A percentile compares a stretch with the other conserved stretches of the same genome.
phyloP scores from a whole-genome alignment of 1,284 basidiomycete genomes.

The Moniliella sp. region DNA sequence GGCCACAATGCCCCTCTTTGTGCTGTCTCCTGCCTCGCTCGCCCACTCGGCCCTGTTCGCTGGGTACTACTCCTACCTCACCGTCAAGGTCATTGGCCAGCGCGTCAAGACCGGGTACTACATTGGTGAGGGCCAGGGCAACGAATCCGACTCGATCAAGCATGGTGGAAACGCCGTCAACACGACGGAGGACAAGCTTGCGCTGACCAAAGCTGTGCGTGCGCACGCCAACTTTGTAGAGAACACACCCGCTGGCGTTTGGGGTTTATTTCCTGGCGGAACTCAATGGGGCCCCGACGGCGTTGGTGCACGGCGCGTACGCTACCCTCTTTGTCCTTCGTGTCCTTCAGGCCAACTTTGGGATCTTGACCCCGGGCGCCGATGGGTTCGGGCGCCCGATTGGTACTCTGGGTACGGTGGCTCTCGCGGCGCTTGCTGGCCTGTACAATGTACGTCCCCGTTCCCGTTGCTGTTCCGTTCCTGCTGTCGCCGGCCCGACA shows the following conservation, averaged over 20 bases:
- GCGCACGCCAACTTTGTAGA: conserved; percentile 29
- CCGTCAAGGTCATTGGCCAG: conserved; percentile 13
- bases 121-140: conserved; percentile 10
- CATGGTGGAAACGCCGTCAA: conserved; percentile 5
- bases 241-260: conserved; percentile 24
- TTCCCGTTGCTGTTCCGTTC: not conserved
- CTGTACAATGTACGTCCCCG: conserved; percentile 27
- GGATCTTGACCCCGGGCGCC: conserved; percentile 8
- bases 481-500: not conserved
- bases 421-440: conserved; percentile 17
- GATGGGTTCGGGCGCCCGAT: conserved; percentile 9
- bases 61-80: conserved; percentile 28
- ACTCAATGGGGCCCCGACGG: conserved; percentile 32
- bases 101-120: conserved; percentile 19
- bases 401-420: conserved; percentile 13
- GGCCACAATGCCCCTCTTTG: conserved; percentile 32
- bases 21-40: conserved; percentile 28
- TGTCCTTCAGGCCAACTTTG: conserved; percentile 19
- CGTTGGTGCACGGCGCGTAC: conserved; percentile 28
- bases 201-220: conserved; percentile 17
- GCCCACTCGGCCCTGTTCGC: conserved; percentile 32
- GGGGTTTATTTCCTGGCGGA: conserved; percentile 32
- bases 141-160: conserved; percentile 4
- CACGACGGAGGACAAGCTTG: conserved; percentile 9
- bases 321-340: conserved; percentile 23